Base-by-base conservation (phyloP, 306 rosid species). In the Medicago ruthenica region DNA sequence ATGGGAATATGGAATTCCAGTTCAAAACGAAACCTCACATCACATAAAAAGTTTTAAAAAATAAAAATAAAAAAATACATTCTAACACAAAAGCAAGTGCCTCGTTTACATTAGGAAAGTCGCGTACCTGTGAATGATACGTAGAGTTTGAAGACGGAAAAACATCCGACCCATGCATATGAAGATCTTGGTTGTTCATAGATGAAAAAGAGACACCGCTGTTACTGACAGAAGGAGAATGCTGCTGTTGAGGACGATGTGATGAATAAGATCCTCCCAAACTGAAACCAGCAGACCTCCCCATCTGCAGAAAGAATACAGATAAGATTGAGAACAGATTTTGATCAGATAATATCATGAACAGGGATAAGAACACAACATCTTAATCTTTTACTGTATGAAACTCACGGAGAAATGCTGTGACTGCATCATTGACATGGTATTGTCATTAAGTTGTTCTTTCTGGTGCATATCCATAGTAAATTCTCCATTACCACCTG, bases 381-480 rank as follows among this genome's bases (percentile, higher is more conserved):
- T 66, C 57, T 50, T 24, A 57, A 37, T 68, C 18, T 53, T 70
- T 37, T 44, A 71, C 54, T 31, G 74, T 8, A 22, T 70, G 74
- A 42, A 78, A 86, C 96, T 77, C 87, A 96, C 99, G 7, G 98
- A 61, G 88, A 96, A 96, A 82, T 96, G 98, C 82, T 89, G 98
- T 40, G 97, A 87, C 80, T 96, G 99, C 97, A 96, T 90, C 93
- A 96, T 90, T 16, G 99, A 85, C 82, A 90, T 78, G 3, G 96
- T 53, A 73, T 84, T 96, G 76, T 96, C 99, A 61, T 90, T 97
- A 73, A 93, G 93, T 80, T 95, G 99, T 34, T 96, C 99, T 84
- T 90, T 96, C 86, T 92, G 98, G 85, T 95, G 97, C 92, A 96
- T 90, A 78, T 96, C 97, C 92, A 96, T 87, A 1, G 85, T 77